A percentile compares a stretch with the other conserved stretches of the same genome.
phyloP scores from a whole-genome alignment of 2,329 filamentous ascomycete genomes.

The Epichloe sylvatica region DNA sequence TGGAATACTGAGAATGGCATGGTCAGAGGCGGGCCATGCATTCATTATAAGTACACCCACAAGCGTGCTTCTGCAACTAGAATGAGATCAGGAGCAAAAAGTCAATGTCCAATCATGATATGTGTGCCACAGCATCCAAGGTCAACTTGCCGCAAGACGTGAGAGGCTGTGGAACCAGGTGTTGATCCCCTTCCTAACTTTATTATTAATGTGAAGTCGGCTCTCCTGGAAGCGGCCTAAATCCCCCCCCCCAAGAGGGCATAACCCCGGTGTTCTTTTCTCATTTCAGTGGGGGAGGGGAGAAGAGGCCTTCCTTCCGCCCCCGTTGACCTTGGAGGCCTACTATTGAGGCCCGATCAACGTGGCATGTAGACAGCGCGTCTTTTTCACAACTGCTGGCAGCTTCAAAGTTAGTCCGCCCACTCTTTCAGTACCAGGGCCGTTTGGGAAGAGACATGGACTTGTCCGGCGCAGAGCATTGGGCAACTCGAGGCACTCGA shows the following conservation, averaged over 20 bases:
- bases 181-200: neutral
- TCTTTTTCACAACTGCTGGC: slow-evolving; percentile 1
- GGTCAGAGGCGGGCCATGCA: slow-evolving; percentile 5
- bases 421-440: slow-evolving; percentile 1
- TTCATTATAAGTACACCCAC: slow-evolving; percentile 1
- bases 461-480: neutral
- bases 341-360: slow-evolving; percentile 14
- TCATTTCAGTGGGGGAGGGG: neutral
- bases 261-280: neutral
- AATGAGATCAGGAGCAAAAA: slow-evolving; percentile 1
- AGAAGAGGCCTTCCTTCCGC: neutral
- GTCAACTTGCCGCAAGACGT: neutral
- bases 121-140: slow-evolving; percentile 1
- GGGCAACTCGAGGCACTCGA: neutral
- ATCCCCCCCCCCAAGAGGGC: neutral
- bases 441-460: neutral
- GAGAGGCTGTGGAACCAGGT: neutral
- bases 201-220: neutral
- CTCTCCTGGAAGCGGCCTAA: neutral
- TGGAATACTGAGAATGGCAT: slow-evolving; percentile 3
- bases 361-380: slow-evolving; percentile 19
- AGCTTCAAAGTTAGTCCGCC: neutral
- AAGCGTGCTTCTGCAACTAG: neutral
- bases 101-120: slow-evolving; percentile 9
- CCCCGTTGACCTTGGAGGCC: neutral